phyloP scores from a whole-genome alignment of 208 protist species.

The Histomonas meleagridis region DNA sequence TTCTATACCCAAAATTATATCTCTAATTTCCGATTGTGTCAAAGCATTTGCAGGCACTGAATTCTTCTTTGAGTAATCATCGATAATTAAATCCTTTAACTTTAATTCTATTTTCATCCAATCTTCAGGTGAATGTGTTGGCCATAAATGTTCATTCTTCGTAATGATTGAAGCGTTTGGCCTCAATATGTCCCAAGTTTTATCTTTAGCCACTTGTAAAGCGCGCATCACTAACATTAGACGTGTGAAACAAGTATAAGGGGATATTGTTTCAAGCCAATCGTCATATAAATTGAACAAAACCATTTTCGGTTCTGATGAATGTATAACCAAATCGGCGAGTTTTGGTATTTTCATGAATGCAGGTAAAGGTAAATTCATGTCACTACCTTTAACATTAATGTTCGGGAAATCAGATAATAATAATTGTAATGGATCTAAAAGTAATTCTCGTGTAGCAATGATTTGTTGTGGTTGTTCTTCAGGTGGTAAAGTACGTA shows the following conservation, averaged over 20 bases:
- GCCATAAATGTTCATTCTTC: constrained; percentile 93
- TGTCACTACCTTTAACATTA: constrained; percentile 94
- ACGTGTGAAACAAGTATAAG: constrained; percentile 94
- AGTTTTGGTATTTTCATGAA: constrained; percentile 95
- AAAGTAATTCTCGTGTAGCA: constrained; percentile 91
- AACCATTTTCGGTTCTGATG: constrained; percentile 91
- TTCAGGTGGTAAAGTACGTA: constrained; percentile 89
- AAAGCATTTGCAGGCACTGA: constrained; percentile 94
- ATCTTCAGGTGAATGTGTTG: constrained; percentile 88
- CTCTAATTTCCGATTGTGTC: constrained; percentile 97
- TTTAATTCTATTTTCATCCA: constrained; percentile 90
- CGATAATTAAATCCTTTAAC: constrained; percentile 98
- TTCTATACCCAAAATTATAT: constrained; percentile 98
- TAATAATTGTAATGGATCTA: constrained; percentile 84
- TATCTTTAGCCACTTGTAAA: constrained; percentile 85
- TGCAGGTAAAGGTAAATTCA: constrained; percentile 95
- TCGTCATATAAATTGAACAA: constrained; percentile 99
- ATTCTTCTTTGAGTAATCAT: constrained; percentile 96
- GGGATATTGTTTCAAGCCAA: constrained; percentile 91
- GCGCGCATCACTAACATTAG: constrained; percentile 95
- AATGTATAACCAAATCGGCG: constrained; percentile 92
- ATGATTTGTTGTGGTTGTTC: constrained; percentile 99
- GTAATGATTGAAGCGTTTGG: constrained; percentile 86
- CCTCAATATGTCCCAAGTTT: constrained; percentile 82
- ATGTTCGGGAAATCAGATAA: constrained; percentile 99